Evolutionary conservation across 2,329 filamentous ascomycete species (phyloP).

Genomic region (Corniculantispora saksenae): DNA sequence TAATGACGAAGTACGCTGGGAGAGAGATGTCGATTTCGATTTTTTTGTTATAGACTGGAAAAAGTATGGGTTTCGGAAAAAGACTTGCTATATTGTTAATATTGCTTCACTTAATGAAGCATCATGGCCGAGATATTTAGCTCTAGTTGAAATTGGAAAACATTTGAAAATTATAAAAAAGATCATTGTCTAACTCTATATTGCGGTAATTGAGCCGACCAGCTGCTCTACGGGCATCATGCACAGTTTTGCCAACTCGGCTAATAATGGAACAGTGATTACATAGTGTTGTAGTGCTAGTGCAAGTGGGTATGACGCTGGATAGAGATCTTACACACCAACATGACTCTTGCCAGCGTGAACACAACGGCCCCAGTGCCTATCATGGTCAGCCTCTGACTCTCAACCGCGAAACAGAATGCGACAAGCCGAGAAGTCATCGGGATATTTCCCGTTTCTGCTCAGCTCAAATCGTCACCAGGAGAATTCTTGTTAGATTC

Average conservation of each 20-base stretch:
- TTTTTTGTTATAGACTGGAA: constrained; percentile 19
- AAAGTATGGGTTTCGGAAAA: neutral
- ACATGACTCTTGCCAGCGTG: constrained; percentile 5
- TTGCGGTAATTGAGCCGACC: too few relatives aligned
- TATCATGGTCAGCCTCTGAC: too few relatives aligned
- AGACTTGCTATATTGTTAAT: constrained; percentile 7
- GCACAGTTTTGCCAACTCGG: neutral
- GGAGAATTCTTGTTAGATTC: too few relatives aligned
- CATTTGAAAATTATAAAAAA: neutral
- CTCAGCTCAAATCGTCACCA: too few relatives aligned
- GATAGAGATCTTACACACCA: constrained; percentile 4
- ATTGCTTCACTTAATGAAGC: constrained; percentile 12
- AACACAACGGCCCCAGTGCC: too few relatives aligned
- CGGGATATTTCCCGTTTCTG: too few relatives aligned
- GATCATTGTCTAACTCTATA: too few relatives aligned
- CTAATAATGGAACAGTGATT: constrained; percentile 7
- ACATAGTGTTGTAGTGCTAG: constrained; percentile 1
- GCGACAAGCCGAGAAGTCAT: too few relatives aligned
- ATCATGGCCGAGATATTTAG: constrained; percentile 6
- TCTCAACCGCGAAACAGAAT: too few relatives aligned
- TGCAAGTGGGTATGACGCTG: neutral
- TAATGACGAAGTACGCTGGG: constrained; percentile 13
- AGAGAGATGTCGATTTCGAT: constrained; percentile 5
- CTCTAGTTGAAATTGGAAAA: constrained; percentile 1
- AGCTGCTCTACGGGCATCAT: too few relatives aligned